Evolutionary conservation across 306 rosid species (phyloP).

Genomic region (Corylus heterophylla): DNA sequence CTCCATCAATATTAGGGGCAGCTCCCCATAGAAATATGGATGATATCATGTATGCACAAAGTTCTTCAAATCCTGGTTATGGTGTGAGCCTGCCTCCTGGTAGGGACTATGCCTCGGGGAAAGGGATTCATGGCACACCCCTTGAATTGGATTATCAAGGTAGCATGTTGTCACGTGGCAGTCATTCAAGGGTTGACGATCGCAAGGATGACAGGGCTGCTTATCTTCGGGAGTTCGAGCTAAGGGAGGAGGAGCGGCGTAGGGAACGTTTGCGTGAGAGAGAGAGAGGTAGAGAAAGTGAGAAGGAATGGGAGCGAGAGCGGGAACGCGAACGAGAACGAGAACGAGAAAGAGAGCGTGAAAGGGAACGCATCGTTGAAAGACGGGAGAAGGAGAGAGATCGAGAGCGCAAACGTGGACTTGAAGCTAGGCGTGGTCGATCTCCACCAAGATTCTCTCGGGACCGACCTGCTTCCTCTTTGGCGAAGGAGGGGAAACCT

Average conservation of each 20-base stretch:
- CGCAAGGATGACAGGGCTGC: slow-evolving; percentile 90
- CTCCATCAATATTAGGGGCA: slow-evolving; percentile 92
- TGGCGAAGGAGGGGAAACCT: slow-evolving; percentile 77
- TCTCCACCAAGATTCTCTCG: slow-evolving; percentile 66
- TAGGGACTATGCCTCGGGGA: slow-evolving; percentile 91
- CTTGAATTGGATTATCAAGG: slow-evolving; percentile 71
- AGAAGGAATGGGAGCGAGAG: slow-evolving; percentile 71
- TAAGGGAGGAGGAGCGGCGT: slow-evolving; percentile 91
- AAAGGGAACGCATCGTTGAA: slow-evolving; percentile 72
- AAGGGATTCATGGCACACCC: slow-evolving; percentile 76
- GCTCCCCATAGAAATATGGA: slow-evolving; percentile 90
- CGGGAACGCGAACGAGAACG: slow-evolving; percentile 52
- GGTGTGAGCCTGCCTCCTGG: slow-evolving; percentile 99
- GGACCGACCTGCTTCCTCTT: slow-evolving; percentile 80
- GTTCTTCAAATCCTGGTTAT: slow-evolving; percentile 91
- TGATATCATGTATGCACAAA: slow-evolving; percentile 76
- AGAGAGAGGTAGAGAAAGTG: slow-evolving; percentile 89
- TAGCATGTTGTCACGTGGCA: slow-evolving; percentile 53
- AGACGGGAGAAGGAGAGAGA: slow-evolving; percentile 87
- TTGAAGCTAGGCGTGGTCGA: slow-evolving; percentile 53
- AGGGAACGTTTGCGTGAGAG: slow-evolving; percentile 87
- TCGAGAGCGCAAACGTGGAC: slow-evolving; percentile 58
- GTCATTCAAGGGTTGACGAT: slow-evolving; percentile 59
- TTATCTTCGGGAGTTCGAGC: slow-evolving; percentile 90
- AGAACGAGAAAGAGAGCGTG: slow-evolving; percentile 74